Evolutionary conservation across 805 yeast genomes (phyloP).

Genomic region (Saturnispora halmiae): DNA sequence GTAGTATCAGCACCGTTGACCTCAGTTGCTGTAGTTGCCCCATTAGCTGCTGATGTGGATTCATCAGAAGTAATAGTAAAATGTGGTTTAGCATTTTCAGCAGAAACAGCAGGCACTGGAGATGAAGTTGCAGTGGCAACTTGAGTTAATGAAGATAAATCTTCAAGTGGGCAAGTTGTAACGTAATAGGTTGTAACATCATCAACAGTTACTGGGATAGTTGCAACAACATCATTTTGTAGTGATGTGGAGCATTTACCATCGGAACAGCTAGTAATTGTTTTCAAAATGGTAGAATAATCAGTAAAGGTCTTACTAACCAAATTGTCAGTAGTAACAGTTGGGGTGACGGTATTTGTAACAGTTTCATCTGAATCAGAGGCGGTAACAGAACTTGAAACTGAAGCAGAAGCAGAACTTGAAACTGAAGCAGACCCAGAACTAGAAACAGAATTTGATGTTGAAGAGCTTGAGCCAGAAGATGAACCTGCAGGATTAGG

Average conservation of each 20-base stretch:
- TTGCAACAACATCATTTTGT: conserved; percentile 14
- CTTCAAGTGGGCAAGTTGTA: conserved; percentile 18
- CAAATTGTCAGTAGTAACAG: background rate
- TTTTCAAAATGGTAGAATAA: conserved; percentile 12
- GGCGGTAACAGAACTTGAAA: background rate
- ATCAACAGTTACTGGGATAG: conserved; percentile 20
- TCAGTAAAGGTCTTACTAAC: background rate
- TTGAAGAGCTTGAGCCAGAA: conserved; percentile 4
- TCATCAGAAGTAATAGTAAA: conserved; percentile 7
- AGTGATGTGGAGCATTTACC: conserved; percentile 14
- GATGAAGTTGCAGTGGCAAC: too few relatives aligned
- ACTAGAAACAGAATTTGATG: conserved; percentile 8
- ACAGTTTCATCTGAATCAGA: background rate
- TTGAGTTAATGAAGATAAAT: background rate
- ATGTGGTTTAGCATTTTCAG: too few relatives aligned
- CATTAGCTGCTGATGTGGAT: background rate
- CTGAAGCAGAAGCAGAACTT: background rate
- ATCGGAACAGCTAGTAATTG: conserved; percentile 20
- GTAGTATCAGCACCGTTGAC: conserved; percentile 1
- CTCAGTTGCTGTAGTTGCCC: background rate
- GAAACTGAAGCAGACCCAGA: conserved; percentile 7
- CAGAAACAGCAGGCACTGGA: background rate
- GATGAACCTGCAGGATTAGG: conserved; percentile 1
- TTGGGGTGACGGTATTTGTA: conserved; percentile 8
- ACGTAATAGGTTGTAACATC: conserved; percentile 17